phyloP scores from a whole-genome alignment of 164 flowering plant genomes.

The Liquidambar formosana region DNA sequence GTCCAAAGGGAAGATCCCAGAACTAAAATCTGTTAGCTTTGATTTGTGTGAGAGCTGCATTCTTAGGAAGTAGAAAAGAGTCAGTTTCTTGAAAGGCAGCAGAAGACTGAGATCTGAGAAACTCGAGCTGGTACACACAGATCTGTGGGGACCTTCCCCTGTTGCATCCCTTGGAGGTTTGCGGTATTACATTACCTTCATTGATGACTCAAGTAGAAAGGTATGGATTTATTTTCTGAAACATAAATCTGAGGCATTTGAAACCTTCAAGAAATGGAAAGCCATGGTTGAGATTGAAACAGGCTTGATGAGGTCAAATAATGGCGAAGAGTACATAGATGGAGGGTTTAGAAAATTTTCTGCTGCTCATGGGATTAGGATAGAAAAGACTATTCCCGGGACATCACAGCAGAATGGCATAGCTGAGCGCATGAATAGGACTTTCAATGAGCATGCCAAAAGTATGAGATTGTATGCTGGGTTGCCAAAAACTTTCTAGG shows the following conservation, averaged over 20 bases:
- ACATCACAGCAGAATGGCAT: background rate
- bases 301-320: background rate
- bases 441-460: constrained; percentile 1
- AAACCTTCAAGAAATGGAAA: background rate
- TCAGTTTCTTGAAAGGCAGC: background rate
- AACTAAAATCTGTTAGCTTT: background rate
- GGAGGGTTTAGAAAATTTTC: background rate
- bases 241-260: background rate
- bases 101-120: no score
- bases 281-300: background rate
- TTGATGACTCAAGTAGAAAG: no score
- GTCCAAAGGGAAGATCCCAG: background rate
- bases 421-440: constrained; percentile 1
- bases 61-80: background rate
- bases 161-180: background rate
- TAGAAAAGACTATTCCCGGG: background rate
- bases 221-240: no score
- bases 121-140: no score
- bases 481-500: background rate
- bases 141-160: no score
- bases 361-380: background rate
- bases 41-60: background rate
- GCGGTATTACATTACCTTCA: no score
- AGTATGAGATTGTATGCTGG: constrained; percentile 1
- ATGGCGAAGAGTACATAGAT: background rate